Base-by-base conservation (phyloP, 495 filamentous ascomycete genomes). In the Neurospora africana region DNA sequence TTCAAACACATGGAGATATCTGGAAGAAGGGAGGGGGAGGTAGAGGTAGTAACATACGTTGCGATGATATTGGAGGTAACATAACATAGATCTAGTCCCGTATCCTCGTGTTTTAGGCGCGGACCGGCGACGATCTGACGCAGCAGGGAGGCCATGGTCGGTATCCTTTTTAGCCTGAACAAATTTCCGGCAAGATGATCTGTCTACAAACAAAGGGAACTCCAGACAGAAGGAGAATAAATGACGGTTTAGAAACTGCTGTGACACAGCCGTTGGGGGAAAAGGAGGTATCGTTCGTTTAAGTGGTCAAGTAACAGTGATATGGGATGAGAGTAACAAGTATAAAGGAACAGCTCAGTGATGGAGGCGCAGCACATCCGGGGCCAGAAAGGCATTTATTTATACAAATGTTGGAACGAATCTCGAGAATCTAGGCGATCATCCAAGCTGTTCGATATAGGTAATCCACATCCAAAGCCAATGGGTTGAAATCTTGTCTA, bases 21-120 rank as follows among this genome's bases (percentile, higher is more conserved):
- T n/a, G 33, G 39, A 33, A 39, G 27, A 21, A 35, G 13, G 15
- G 21, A 13, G 10, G 40, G 35, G 69, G 37, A 47, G 65, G 17
- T 37, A 40, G 17, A 68, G 17, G 5, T 36, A 36, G 67, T 36
- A 68, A 89, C 91, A 44, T 69, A 86, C 82, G 89, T 89, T 37
- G 84, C 88, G 41, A 90, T 88, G 39, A 90, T 90, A 70, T 90
- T 90, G 74, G 93, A 88, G 2, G 93, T 93, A 15, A 98, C 94
- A 81, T 99, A 99, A 84, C 95, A 99, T 53, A 99, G 89, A 82
- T 99, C 95, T 10, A 99, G 85, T 15, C 91, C 91, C 3, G 95
- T 89, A 82, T 97, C 94, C 27, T 91, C 86, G 80, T 98, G 94
- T 74, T 89, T 89, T 69, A 88, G 81, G 70, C 95, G 88, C 21